Evolutionary conservation across 1,284 basidiomycete genomes (phyloP).

Genomic region (Apiotrichum sp.): DNA sequence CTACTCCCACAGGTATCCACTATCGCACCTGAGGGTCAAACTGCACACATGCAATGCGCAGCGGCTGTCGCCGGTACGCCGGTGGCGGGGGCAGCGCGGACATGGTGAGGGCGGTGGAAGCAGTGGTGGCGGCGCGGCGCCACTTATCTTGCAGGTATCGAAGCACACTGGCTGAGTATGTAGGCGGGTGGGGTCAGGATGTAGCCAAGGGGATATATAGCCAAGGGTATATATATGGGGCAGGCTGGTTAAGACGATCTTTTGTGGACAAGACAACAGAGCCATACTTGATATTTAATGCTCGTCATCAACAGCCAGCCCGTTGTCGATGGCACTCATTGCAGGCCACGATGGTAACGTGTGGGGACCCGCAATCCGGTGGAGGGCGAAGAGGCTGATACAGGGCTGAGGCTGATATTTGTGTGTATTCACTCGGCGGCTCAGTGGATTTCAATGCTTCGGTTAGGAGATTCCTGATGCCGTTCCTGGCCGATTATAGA

Average conservation of each 20-base stretch:
- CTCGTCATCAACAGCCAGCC: not conserved
- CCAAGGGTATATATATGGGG: not conserved
- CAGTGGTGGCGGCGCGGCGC: not conserved
- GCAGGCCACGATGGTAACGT: too few species aligned
- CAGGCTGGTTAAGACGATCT: too few species aligned
- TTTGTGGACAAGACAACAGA: too few species aligned
- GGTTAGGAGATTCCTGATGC: too few species aligned
- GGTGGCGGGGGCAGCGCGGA: slow-evolving; percentile 22
- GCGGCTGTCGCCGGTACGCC: slow-evolving; percentile 35
- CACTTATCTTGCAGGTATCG: not conserved
- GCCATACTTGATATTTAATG: not conserved
- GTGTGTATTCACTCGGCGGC: too few species aligned
- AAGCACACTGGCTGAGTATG: not conserved
- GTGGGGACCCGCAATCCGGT: too few species aligned
- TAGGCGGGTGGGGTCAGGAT: not conserved
- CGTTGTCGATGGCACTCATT: not conserved
- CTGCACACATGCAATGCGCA: slow-evolving; percentile 58
- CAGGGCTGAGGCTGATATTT: too few species aligned
- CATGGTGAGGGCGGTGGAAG: not conserved
- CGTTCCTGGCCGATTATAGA: too few species aligned
- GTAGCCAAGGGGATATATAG: not conserved
- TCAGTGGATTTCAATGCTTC: too few species aligned
- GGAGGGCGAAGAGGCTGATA: too few species aligned
- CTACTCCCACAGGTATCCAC: not conserved
- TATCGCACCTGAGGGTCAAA: slow-evolving; percentile 55